Evolutionary conservation across 2,329 filamentous ascomycete genomes (phyloP).

Genomic region (Cercospora citrullina): DNA sequence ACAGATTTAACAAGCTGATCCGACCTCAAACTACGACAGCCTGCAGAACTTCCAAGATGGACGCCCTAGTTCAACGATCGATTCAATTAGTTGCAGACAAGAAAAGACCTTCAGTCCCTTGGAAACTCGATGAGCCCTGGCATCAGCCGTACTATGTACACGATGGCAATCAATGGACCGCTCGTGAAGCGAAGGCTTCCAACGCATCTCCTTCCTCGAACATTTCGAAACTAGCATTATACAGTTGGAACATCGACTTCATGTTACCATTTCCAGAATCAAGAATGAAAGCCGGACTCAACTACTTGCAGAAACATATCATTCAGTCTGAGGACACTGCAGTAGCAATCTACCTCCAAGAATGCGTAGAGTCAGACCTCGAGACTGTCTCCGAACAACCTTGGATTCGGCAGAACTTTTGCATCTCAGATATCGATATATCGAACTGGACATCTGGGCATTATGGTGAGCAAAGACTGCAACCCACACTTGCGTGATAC

Average conservation of each 20-base stretch:
- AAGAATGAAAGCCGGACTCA: conserved; percentile 46
- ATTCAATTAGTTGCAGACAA: conserved; percentile 24
- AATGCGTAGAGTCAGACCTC: conserved; percentile 53
- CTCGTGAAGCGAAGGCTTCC: not conserved
- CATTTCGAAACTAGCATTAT: conserved; percentile 35
- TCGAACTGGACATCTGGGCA: conserved; percentile 48
- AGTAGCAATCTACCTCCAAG: conserved; percentile 54
- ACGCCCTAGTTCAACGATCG: conserved; percentile 22
- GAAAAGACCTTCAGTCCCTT: conserved; percentile 24
- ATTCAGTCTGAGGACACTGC: conserved; percentile 27
- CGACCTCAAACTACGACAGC: not conserved
- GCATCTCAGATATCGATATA: conserved; percentile 50
- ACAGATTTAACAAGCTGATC: not conserved
- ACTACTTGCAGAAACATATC: conserved; percentile 38
- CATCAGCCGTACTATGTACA: conserved; percentile 27
- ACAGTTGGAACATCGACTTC: conserved; percentile 55
- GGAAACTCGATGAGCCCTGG: conserved; percentile 29
- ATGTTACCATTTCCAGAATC: conserved; percentile 41
- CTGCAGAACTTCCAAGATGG: conserved; percentile 14
- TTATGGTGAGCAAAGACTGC: conserved; percentile 39
- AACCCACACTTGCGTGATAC: not conserved
- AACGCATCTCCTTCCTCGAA: not conserved
- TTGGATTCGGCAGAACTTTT: conserved; percentile 53
- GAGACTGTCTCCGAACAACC: conserved; percentile 44
- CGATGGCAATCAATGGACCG: conserved; percentile 21